Evolutionary conservation across 83 land plant genomes (phyloP).

Genomic region (Diphasiastrum complanatum): DNA sequence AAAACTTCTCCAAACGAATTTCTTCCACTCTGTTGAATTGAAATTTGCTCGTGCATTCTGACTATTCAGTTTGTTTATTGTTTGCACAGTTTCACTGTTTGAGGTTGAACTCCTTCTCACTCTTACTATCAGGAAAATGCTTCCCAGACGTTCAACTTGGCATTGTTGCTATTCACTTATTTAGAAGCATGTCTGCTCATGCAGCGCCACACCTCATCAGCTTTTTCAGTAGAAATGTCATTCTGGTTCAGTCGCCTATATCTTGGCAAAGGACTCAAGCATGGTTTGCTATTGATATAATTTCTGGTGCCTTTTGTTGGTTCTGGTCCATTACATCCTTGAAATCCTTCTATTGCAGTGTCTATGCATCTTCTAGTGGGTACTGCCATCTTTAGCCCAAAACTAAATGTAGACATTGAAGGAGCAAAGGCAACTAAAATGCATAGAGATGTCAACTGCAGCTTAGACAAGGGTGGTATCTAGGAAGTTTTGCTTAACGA

Average conservation of each 20-base stretch:
- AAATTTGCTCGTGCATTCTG: not conserved
- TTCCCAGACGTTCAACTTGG: slow-evolving; percentile 4
- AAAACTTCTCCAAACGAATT: too few relatives aligned
- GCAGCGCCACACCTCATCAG: not conserved
- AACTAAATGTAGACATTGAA: too few relatives aligned
- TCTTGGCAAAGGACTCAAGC: slow-evolving; percentile 16
- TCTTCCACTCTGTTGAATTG: too few relatives aligned
- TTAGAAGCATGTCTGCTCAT: not conserved
- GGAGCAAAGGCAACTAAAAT: too few relatives aligned
- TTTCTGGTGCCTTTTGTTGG: slow-evolving; percentile 20
- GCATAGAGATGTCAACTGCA: too few relatives aligned
- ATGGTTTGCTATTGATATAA: slow-evolving; percentile 26
- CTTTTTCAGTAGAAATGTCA: not conserved
- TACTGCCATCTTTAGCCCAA: too few relatives aligned
- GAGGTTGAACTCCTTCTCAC: slow-evolving; percentile 5
- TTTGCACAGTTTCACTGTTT: slow-evolving; percentile 18
- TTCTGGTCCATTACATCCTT: slow-evolving; percentile 18
- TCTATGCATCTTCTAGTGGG: slow-evolving; percentile 29
- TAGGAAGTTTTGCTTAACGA: too few relatives aligned
- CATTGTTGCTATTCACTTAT: not conserved
- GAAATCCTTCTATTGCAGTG: slow-evolving; percentile 22
- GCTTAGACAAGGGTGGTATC: too few relatives aligned
- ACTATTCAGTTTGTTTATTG: not conserved
- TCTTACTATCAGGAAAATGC: slow-evolving; percentile 19
- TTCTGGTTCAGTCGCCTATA: slow-evolving; percentile 7